Evolutionary conservation across 176 grass and related monocot genomes (phyloP), one percentile per base, ranked within the genome.

Genomic region (Carex cristatella): DNA sequence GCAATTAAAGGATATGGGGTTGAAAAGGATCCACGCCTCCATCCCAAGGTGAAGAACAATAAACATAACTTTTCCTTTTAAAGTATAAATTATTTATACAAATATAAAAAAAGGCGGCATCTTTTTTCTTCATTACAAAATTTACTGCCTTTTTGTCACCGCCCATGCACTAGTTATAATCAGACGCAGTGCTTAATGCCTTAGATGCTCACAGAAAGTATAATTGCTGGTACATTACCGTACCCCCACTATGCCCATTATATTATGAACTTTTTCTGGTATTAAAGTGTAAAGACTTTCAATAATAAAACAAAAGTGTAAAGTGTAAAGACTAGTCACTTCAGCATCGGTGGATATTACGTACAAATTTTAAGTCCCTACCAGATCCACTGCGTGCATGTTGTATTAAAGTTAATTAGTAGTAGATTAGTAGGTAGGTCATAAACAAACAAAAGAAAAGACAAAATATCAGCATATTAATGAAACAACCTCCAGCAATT

Each of bases 131-230:
- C 38, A 72, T 10, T 23, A 23, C 19, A n/a, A 72, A 23, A 51
- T 63, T 72, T 48, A 46, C 16, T 46, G 15, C 15, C 35, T 69
- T 69, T 42, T 16, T 42, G 66, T 33, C 66, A 69, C 66, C 66
- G 15, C 35, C 67, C 67, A 69, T 40, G 67, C 15, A 46, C 16
- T 48, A 48, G 18, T 72, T 72, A 72, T 18, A 48, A 18, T 72
- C 7, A 23, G 18, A 72, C 48, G 18, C 40, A 19, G 40, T 72
- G 38, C 15, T 72, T 28, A 48, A 72, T 72, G 38, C 40, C 40
- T 72, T 48, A 44, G 69, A 72, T 72, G 69, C 69, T 72, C 69
- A 72, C 7, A 72, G 2, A 72, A 72, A 72, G 38, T 72, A 72
- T 72, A 19, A 15, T 48, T 72, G 18, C 12, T 42, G 16, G 69